Evolutionary conservation across 2,329 filamentous ascomycete genomes (phyloP).

Genomic region (Sphaerulina musiva): DNA sequence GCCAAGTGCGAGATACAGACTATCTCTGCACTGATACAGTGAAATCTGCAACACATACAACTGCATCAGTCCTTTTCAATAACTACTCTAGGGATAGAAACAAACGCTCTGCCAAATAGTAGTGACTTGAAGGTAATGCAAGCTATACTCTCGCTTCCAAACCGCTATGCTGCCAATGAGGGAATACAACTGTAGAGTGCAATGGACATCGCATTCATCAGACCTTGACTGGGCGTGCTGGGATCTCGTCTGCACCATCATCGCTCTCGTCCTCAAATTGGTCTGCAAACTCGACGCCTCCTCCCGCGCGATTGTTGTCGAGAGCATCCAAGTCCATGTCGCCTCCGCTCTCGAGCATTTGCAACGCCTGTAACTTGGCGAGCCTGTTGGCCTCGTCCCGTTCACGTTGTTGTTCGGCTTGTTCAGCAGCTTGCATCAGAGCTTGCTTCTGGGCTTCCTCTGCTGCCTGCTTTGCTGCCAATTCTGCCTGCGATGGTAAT

Average conservation of each 20-base stretch:
- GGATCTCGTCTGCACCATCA: conserved; percentile 19
- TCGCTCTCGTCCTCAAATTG: conserved; percentile 17
- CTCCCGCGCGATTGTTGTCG: conserved; percentile 11
- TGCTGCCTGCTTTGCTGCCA: neutral
- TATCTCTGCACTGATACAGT: no score
- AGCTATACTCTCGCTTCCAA: no score
- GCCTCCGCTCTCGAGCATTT: conserved; percentile 23
- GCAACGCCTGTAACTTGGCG: conserved; percentile 33
- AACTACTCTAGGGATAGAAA: no score
- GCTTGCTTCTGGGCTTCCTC: conserved; percentile 2
- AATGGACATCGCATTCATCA: neutral
- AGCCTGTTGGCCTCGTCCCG: conserved; percentile 32
- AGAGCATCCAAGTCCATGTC: conserved; percentile 11
- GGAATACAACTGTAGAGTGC: neutral
- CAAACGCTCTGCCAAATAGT: no score
- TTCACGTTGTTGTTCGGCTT: conserved; percentile 8
- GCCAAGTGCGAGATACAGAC: no score
- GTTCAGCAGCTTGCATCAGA: conserved; percentile 4
- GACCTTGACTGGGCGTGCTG: conserved; percentile 6
- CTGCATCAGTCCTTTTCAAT: no score
- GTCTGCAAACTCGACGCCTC: conserved; percentile 1
- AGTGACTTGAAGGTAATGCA: no score
- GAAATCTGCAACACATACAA: no score
- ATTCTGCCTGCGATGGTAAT: neutral
- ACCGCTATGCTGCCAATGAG: no score